Evolutionary conservation across 169 alveolate species (phyloP).

Genomic region (Plasmodium cynomolgi): DNA sequence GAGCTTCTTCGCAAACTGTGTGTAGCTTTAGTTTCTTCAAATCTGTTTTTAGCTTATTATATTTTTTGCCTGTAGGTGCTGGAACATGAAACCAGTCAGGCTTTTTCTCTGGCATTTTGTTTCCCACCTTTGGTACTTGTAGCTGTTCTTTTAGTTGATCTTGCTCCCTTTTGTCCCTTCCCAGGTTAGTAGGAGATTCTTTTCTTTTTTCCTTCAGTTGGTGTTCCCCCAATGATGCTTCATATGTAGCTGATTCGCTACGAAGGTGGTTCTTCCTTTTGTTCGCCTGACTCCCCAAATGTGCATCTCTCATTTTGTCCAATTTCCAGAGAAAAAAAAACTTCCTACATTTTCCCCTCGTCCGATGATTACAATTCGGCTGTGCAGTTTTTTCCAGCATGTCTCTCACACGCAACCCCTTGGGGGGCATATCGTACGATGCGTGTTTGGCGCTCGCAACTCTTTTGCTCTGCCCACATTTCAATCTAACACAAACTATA

Average conservation of each 20-base stretch:
- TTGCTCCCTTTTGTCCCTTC: not conserved
- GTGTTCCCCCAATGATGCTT: not conserved
- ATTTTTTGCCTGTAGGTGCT: conserved; percentile 78
- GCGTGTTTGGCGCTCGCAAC: not conserved
- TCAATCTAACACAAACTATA: not conserved
- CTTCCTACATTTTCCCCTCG: conserved; percentile 3
- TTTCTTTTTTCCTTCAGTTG: not conserved
- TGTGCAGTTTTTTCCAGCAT: not conserved
- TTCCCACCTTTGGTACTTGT: conserved; percentile 69
- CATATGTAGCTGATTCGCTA: not conserved
- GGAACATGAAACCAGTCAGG: conserved; percentile 85
- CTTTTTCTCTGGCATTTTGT: conserved; percentile 70
- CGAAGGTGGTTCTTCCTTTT: not conserved
- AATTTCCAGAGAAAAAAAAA: not conserved
- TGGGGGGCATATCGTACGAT: not conserved
- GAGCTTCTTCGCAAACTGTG: conserved; percentile 86
- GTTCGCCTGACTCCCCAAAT: not conserved
- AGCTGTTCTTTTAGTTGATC: not conserved
- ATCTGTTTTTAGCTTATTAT: conserved; percentile 45
- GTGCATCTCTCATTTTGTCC: not conserved
- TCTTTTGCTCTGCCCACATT: not conserved
- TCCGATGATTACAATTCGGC: not conserved
- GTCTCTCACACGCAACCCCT: not conserved
- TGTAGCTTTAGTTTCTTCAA: conserved; percentile 75
- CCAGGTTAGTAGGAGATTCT: not conserved